phyloP scores from a whole-genome alignment of 768 basidiomycete species.

The Hygrophorus pudorinus region DNA sequence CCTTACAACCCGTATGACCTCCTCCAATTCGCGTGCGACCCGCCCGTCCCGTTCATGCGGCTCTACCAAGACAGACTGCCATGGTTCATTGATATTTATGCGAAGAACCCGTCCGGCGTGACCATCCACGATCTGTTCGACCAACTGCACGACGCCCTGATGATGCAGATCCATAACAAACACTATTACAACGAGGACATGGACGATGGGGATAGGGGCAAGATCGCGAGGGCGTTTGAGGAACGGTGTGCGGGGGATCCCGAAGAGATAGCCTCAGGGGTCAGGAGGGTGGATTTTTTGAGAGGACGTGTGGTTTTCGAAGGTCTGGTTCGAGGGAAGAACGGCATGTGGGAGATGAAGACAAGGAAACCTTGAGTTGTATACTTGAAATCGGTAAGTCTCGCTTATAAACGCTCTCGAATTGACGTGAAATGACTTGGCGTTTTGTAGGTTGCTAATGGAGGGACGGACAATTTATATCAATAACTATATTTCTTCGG shows the following conservation, averaged over 20 bases:
- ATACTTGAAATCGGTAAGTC: too few species aligned
- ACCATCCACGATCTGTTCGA: slow-evolving; percentile 34
- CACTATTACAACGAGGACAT: slow-evolving; percentile 39
- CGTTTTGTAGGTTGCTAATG: too few species aligned
- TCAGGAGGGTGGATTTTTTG: slow-evolving; percentile 37
- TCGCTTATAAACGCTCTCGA: too few species aligned
- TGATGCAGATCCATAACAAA: slow-evolving; percentile 23
- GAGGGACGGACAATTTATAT: background rate
- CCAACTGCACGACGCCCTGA: slow-evolving; percentile 25
- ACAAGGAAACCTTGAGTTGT: too few species aligned
- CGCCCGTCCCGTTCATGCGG: slow-evolving; percentile 32
- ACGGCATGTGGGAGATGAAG: too few species aligned
- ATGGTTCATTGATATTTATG: slow-evolving; percentile 38
- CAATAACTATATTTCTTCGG: too few species aligned
- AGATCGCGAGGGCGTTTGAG: slow-evolving; percentile 26
- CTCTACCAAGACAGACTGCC: slow-evolving; percentile 35
- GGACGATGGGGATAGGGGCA: slow-evolving; percentile 25
- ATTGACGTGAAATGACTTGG: too few species aligned
- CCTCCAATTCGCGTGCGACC: slow-evolving; percentile 30
- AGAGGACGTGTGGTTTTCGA: slow-evolving; percentile 24
- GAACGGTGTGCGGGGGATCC: slow-evolving; percentile 23
- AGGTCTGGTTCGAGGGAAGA: too few species aligned
- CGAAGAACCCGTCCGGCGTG: slow-evolving; percentile 26
- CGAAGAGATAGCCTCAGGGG: slow-evolving; percentile 25
- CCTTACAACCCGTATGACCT: slow-evolving; percentile 21